Evolutionary conservation across 352 stramenopile genomes (phyloP).

Genomic region (Phytophthora syringae): DNA sequence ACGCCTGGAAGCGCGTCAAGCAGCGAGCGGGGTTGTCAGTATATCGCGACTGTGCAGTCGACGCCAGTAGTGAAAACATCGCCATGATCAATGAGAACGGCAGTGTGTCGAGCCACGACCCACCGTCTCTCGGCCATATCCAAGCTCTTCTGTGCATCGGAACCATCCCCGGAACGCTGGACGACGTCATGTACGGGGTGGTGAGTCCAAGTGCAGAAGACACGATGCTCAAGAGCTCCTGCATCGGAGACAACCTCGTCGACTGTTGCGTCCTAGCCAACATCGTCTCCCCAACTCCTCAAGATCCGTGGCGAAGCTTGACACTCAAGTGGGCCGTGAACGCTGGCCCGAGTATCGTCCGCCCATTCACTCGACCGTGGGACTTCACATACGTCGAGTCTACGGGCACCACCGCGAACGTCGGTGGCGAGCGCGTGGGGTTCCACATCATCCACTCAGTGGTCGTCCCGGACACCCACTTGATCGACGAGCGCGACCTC

Average conservation of each 20-base stretch:
- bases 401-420: slow-evolving; percentile 42
- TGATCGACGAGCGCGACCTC: slow-evolving; percentile 22
- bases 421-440: slow-evolving; percentile 38
- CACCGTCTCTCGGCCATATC: slow-evolving; percentile 6
- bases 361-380: slow-evolving; percentile 29
- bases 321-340: slow-evolving; percentile 62
- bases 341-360: slow-evolving; percentile 39
- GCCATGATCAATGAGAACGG: slow-evolving; percentile 5
- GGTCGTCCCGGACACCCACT: background rate
- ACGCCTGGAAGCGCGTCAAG: slow-evolving; percentile 51
- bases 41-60: slow-evolving; percentile 36
- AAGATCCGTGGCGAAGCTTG: slow-evolving; percentile 51
- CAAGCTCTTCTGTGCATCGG: slow-evolving; percentile 32
- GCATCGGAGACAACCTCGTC: slow-evolving; percentile 52
- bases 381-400: slow-evolving; percentile 62
- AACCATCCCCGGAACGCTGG: slow-evolving; percentile 36
- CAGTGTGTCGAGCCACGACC: slow-evolving; percentile 6
- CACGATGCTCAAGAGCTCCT: slow-evolving; percentile 46
- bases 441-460: slow-evolving; percentile 48
- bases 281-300: slow-evolving; percentile 32
- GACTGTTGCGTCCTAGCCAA: slow-evolving; percentile 42
- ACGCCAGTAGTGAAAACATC: background rate
- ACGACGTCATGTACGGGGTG: slow-evolving; percentile 52
- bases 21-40: slow-evolving; percentile 37
- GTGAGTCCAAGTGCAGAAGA: slow-evolving; percentile 39